Evolutionary conservation across 768 basidiomycete genomes (phyloP), one percentile per base, ranked within the genome.

Genomic region (Termitomyces sp.): DNA sequence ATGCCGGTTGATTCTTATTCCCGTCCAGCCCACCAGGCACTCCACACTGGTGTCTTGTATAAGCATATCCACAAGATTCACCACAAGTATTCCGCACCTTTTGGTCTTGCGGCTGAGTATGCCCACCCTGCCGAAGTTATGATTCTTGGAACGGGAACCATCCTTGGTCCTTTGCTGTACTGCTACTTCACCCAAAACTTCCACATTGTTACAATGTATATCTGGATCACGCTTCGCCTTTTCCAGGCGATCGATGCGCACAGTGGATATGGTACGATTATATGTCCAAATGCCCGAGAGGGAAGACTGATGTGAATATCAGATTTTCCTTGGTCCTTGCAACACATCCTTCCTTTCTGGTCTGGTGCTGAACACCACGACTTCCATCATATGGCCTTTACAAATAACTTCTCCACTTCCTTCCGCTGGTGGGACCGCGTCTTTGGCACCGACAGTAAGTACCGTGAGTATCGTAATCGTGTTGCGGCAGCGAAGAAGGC

Each of bases 171-270:
- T 2, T 74, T 98, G 43, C 76, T 96, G 54, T 97, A 90, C 77
- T 92, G 89, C 74, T 84, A 75, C 75, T 83, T 91, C 69, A 86
- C 85, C 30, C 70, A 58, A 7, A 79, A 90, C 72, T 79, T 98
- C 47, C 97, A 99, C 78, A 93, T 99, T 67, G 65, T 95, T 66
- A 91, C 95, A 13, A 88, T 98, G 65, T 97, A 95, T 75, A 64
- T 91, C 62, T 98, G 96, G 95, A 92, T 98, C 68, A 86, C 86
- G 9, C 83, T 96, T 51, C 86, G 95, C 36, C 84, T 99, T 36
- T 97, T 94, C 87, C 97, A 99, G 69, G 95, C 96, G 37, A 86
- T 99, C 64, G 97, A 99, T 63, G 88, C 96, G 4, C 97, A 99
- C 83, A 93, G 89, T 49, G 96, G 96, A 47, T 98, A 97, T 71